A percentile compares a stretch with the other conserved stretches of the same genome.
Conservation (phyloP, 2,329 filamentous ascomycete genomes). For the Phoma sp. region DNA sequence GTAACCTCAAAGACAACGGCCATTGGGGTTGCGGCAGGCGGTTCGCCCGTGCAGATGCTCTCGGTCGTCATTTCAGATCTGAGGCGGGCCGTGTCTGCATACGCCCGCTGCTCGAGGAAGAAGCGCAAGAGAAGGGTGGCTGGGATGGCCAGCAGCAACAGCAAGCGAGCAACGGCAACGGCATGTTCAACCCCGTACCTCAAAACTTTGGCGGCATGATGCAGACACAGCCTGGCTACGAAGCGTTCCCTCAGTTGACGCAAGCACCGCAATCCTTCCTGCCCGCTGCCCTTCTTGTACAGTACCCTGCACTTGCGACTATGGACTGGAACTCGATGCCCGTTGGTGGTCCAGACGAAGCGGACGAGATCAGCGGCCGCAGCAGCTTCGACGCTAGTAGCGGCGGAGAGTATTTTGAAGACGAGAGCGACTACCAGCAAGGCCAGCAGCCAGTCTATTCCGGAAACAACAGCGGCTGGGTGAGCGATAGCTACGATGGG, state of each 20-base stretch:
- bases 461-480: constrained; percentile 42
- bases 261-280: constrained; percentile 56
- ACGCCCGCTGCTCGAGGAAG: constrained; percentile 94
- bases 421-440: constrained; percentile 64
- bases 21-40: constrained; percentile 93
- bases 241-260: constrained; percentile 41
- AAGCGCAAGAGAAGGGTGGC: constrained; percentile 79
- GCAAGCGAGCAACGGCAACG: constrained; percentile 60
- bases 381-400: constrained; percentile 80
- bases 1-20: constrained; percentile 80
- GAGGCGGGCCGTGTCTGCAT: constrained; percentile 97
- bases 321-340: constrained; percentile 84
- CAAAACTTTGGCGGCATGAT: constrained; percentile 44
- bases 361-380: constrained; percentile 72
- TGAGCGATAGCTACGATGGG: constrained; percentile 40
- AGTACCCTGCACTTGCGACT: constrained; percentile 91
- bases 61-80: constrained; percentile 92
- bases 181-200: constrained; percentile 43
- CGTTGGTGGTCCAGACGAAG: constrained; percentile 63
- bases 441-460: constrained; percentile 37
- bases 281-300: constrained; percentile 85
- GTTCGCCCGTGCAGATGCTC: constrained; percentile 92
- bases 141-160: constrained; percentile 63
- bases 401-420: constrained; percentile 71
- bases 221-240: constrained; percentile 43